Percentiles rank a stretch among this genome's conserved stretches.
phyloP scores from a whole-genome alignment of 2,329 filamentous ascomycete species.

The Cryphonectria carpinicola region DNA sequence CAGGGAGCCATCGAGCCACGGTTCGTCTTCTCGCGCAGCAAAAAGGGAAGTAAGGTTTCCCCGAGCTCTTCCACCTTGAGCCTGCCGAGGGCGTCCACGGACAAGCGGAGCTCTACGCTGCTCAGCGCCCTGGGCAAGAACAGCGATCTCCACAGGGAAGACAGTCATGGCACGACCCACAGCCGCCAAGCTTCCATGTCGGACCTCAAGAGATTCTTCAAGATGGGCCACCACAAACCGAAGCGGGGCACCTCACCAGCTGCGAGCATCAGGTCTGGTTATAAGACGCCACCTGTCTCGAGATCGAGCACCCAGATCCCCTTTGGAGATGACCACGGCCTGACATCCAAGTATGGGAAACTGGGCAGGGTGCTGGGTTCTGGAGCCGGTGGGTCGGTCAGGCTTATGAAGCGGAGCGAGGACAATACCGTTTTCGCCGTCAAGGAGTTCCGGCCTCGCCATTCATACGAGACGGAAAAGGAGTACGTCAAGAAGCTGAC shows the following conservation, averaged over 20 bases:
- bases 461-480: conserved; percentile 90
- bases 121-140: conserved; percentile 45
- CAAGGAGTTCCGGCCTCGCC: conserved; percentile 91
- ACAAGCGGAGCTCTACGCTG: conserved; percentile 53
- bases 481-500: conserved; percentile 99
- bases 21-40: conserved; percentile 76
- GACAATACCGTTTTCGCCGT: conserved; percentile 95
- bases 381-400: conserved; percentile 91
- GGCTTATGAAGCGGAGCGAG: conserved; percentile 89
- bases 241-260: conserved; percentile 70
- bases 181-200: conserved; percentile 81
- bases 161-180: conserved; percentile 50
- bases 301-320: conserved; percentile 68
- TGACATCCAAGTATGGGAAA: conserved; percentile 92
- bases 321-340: conserved; percentile 90
- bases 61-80: conserved; percentile 56
- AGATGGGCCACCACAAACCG: conserved; percentile 70
- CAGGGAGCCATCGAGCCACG: conserved; percentile 73
- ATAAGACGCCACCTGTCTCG: conserved; percentile 51
- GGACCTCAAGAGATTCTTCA: conserved; percentile 96
- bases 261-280: conserved; percentile 54
- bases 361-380: conserved; percentile 92
- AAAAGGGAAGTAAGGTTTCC: conserved; percentile 66
- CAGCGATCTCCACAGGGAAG: conserved; percentile 49
- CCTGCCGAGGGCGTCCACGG: conserved; percentile 50